These are phyloP conservation scores for Lachnellula arida DNA, from an alignment of 2,329 filamentous ascomycete species.

Conservation along the genomic window DNA sequence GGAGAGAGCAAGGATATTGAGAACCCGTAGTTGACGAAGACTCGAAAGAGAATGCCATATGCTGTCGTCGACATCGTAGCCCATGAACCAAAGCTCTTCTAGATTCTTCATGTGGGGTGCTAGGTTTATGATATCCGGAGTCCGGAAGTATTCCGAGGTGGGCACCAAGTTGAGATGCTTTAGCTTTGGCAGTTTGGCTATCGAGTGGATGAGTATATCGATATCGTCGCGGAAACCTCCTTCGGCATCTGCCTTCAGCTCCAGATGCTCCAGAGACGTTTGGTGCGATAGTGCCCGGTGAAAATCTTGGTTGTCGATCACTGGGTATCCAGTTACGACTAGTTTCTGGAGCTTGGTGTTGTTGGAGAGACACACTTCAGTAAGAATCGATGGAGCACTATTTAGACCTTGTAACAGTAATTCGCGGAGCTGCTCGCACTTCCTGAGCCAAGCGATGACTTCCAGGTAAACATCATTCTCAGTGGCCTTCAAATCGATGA, in stretches of 20 bases:
- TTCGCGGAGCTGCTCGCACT: constrained; percentile 46
- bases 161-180: constrained; percentile 48
- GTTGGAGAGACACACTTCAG: constrained; percentile 42
- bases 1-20: constrained; percentile 52
- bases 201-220: constrained; percentile 44
- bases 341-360: constrained; percentile 44
- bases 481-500: constrained; percentile 43
- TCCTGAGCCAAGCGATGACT: constrained; percentile 49
- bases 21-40: constrained; percentile 44
- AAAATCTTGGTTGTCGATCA: constrained; percentile 46
- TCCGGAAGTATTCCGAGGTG: constrained; percentile 46
- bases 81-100: constrained; percentile 53
- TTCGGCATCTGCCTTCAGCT: constrained; percentile 44
- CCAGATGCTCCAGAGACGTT: constrained; percentile 40
- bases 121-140: constrained; percentile 46
- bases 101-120: constrained; percentile 39
- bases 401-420: constrained; percentile 48
- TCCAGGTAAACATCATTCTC: constrained; percentile 49
- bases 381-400: constrained; percentile 48
- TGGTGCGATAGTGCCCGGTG: constrained; percentile 49
- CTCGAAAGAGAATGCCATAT: constrained; percentile 41
- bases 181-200: constrained; percentile 48
- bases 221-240: constrained; percentile 42
- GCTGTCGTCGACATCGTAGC: constrained; percentile 47
- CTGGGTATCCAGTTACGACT: constrained; percentile 43